phyloP scores from a whole-genome alignment of 176 grass and related monocot species.

The Ensete ventricosum region DNA sequence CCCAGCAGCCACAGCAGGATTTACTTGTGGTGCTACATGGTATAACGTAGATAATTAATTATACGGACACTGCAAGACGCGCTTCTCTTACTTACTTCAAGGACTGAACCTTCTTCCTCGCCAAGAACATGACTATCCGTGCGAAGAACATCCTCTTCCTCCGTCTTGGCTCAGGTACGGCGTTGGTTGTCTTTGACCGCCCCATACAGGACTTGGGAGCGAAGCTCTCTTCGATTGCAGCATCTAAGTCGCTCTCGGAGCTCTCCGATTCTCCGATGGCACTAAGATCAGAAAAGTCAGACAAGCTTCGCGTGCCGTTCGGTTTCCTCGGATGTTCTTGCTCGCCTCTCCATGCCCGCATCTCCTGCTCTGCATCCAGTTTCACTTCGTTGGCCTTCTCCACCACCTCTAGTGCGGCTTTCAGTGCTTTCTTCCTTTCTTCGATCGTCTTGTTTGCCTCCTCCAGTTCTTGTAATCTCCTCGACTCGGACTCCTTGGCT shows the following conservation, averaged over 20 bases:
- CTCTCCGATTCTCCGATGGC: background rate
- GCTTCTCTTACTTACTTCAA: background rate
- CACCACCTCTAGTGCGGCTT: conserved; percentile 1
- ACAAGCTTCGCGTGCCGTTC: background rate
- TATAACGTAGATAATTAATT: too few species aligned
- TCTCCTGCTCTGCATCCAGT: conserved; percentile 1
- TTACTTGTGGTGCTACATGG: too few species aligned
- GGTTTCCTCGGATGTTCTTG: background rate
- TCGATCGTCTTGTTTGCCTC: background rate
- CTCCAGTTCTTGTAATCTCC: background rate
- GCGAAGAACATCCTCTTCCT: conserved; percentile 13
- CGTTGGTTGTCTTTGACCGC: too few species aligned
- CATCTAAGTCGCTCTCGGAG: background rate
- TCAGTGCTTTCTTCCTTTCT: conserved; percentile 7
- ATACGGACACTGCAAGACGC: background rate
- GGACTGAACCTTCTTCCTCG: conserved; percentile 13
- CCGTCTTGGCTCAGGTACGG: background rate
- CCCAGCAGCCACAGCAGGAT: too few species aligned
- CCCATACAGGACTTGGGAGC: background rate
- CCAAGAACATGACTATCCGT: conserved; percentile 11
- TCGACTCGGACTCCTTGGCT: background rate
- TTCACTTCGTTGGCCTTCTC: conserved; percentile 3
- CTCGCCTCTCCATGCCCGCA: background rate
- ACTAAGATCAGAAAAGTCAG: background rate
- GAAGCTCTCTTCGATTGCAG: background rate